Conservation (phyloP, 73 alveolate species). For the Tetrahymena elliotti region DNA sequence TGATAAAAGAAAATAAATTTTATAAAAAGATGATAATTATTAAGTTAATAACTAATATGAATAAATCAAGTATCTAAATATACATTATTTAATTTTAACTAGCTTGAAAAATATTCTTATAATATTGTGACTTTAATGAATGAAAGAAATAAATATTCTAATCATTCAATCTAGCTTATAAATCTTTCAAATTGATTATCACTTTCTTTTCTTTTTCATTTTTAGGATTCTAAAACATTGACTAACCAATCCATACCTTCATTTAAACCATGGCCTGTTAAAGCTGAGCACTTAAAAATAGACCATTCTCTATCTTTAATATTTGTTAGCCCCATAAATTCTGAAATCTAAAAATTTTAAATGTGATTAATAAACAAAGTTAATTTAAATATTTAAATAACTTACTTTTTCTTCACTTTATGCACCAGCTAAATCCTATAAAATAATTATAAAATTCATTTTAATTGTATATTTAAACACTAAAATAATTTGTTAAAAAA, state of each 20-base stretch:
- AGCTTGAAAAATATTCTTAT: not conserved
- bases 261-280: slow-evolving; percentile 26
- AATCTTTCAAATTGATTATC: not conserved
- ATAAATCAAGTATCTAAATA: not conserved
- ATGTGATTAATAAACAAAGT: not conserved
- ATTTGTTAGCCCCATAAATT: slow-evolving; percentile 39
- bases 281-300: slow-evolving; percentile 39
- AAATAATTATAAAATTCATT: not conserved
- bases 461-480: not conserved
- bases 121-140: too few species aligned
- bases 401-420: slow-evolving; percentile 37
- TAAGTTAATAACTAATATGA: not conserved
- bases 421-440: slow-evolving; percentile 61
- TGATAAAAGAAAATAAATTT: too few species aligned
- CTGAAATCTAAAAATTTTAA: slow-evolving; percentile 1
- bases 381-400: slow-evolving; percentile 4
- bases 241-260: slow-evolving; percentile 45
- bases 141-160: not conserved
- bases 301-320: slow-evolving; percentile 69
- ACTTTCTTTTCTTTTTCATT: not conserved
- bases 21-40: not conserved
- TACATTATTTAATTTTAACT: not conserved
- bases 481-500: not conserved
- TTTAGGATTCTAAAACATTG: slow-evolving; percentile 3
- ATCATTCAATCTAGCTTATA: not conserved